A percentile compares a stretch with the other conserved stretches of the same genome.
These are phyloP conservation scores for Eleusine indica DNA, from an alignment of 176 grass and related monocot species.

Conservation along the genomic window DNA sequence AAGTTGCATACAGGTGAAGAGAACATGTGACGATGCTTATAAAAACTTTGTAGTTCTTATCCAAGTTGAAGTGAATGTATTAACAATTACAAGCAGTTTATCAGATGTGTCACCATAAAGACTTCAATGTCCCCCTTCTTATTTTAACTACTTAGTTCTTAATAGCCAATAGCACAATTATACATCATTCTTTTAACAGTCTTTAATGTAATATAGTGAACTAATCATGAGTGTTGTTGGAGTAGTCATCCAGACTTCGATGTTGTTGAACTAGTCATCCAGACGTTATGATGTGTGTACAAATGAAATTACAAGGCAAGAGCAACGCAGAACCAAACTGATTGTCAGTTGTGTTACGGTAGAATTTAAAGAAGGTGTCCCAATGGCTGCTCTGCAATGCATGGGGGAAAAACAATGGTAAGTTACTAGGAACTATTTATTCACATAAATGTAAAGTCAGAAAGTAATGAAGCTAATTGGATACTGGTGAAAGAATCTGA, in stretches of 20 bases:
- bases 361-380: constrained; percentile 91
- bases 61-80: not conserved
- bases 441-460: constrained; percentile 8
- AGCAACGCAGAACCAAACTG: constrained; percentile 61
- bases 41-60: constrained; percentile 3
- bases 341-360: constrained; percentile 96
- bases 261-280: not conserved
- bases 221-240: not conserved
- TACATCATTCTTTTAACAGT: constrained; percentile 10
- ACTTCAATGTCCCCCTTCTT: not conserved
- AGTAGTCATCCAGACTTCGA: not conserved
- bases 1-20: not conserved
- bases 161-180: constrained; percentile 2
- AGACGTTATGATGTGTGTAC: not conserved
- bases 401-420: constrained; percentile 40
- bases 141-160: constrained; percentile 29
- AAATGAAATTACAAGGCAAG: constrained; percentile 40
- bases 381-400: constrained; percentile 78
- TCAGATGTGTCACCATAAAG: not conserved
- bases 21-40: not conserved
- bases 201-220: constrained; percentile 7
- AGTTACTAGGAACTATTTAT: constrained; percentile 35
- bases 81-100: constrained; percentile 14
- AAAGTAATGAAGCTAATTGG: constrained; percentile 14
- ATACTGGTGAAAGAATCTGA: constrained; percentile 24